phyloP scores from a whole-genome alignment of 129 eudicot genomes.

The Lactuca saligna region DNA sequence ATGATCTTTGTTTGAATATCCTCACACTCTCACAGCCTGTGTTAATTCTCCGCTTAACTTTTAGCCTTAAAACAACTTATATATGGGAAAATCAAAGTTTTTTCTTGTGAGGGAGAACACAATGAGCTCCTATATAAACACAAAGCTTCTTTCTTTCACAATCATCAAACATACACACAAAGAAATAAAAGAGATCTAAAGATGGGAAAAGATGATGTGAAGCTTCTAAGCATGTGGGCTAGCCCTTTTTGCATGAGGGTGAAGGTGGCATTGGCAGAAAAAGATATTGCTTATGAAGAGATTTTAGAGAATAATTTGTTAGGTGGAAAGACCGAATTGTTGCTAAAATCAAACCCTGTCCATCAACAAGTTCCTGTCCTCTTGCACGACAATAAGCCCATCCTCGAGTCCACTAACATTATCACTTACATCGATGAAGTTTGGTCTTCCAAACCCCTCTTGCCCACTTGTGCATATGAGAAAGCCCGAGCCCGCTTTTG shows the following conservation, averaged over 20 bases:
- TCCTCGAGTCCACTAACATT: slow-evolving; percentile 63
- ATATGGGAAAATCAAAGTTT: slow-evolving; percentile 36
- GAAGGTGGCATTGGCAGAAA: slow-evolving; percentile 62
- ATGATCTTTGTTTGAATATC: not conserved
- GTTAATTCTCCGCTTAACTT: slow-evolving; percentile 8
- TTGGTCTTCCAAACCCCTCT: slow-evolving; percentile 49
- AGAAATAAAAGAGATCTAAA: not conserved
- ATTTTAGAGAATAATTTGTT: slow-evolving; percentile 55
- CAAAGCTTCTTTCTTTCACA: not conserved
- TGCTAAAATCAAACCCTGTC: slow-evolving; percentile 59
- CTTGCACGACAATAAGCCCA: slow-evolving; percentile 53
- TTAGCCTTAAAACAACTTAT: slow-evolving; percentile 19
- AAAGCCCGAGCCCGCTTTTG: slow-evolving; percentile 60
- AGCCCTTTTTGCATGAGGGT: slow-evolving; percentile 73
- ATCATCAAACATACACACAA: slow-evolving; percentile 14
- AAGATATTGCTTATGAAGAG: slow-evolving; percentile 51
- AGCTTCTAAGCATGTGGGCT: slow-evolving; percentile 60
- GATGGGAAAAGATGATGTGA: slow-evolving; percentile 49
- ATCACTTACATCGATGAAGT: slow-evolving; percentile 64
- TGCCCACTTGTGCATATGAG: slow-evolving; percentile 48
- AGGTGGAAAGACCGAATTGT: slow-evolving; percentile 66
- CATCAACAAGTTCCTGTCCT: slow-evolving; percentile 68
- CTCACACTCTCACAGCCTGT: slow-evolving; percentile 9
- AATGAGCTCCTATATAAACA: slow-evolving; percentile 31
- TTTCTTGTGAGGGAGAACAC: slow-evolving; percentile 27